A percentile compares a stretch with the other conserved stretches of the same genome.
phyloP scores from a whole-genome alignment of 2,329 filamentous ascomycete genomes.

The Colletotrichum australisinense region DNA sequence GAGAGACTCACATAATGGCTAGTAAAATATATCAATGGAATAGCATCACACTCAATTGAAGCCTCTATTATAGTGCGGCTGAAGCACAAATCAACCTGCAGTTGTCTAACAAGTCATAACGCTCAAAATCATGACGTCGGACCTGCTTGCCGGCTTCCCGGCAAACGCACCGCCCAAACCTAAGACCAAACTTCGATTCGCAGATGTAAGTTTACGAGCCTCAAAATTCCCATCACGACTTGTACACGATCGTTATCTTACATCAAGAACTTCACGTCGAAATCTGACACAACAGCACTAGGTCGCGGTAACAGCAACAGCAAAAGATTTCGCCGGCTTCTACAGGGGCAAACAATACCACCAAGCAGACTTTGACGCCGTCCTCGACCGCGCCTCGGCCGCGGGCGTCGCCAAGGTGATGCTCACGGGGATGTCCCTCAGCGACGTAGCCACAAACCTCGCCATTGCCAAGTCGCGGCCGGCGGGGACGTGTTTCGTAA shows the following conservation, averaged over 20 bases:
- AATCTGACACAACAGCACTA: constrained; percentile 19
- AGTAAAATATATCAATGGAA: background rate
- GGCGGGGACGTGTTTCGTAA: constrained; percentile 51
- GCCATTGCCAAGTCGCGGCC: constrained; percentile 44
- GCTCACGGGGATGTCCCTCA: constrained; percentile 51
- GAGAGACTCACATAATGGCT: background rate
- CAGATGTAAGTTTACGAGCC: constrained; percentile 8
- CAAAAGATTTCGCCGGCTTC: constrained; percentile 59
- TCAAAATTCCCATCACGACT: background rate
- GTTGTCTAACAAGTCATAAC: background rate
- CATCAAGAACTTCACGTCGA: background rate
- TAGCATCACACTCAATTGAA: accelerated
- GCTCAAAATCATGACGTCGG: constrained; percentile 6
- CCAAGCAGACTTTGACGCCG: constrained; percentile 53
- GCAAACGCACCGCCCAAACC: constrained; percentile 16
- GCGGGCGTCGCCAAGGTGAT: constrained; percentile 55
- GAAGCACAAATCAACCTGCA: background rate
- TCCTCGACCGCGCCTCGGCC: constrained; percentile 53
- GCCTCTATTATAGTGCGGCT: too few relatives aligned
- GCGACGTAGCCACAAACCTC: constrained; percentile 43
- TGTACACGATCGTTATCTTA: too few relatives aligned
- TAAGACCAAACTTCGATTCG: constrained; percentile 20
- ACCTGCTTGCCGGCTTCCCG: constrained; percentile 23
- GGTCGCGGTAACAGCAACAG: constrained; percentile 52
- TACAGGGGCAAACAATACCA: constrained; percentile 63